Conservation (phyloP, 441 rosid species). For the Mallotus japonicus region DNA sequence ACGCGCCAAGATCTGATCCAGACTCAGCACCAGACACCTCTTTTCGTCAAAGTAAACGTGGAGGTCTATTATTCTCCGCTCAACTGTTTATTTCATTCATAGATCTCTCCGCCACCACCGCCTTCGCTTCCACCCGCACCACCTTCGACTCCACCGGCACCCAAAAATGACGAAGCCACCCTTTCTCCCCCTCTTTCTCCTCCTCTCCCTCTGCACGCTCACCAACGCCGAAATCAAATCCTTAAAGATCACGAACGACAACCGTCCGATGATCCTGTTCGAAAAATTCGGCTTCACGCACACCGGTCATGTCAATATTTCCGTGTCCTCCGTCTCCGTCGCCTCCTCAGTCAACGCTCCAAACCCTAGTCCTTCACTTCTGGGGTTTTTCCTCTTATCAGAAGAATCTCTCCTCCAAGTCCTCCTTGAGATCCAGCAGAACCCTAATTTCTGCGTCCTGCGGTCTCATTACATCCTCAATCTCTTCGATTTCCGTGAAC, state of each 20-base stretch:
- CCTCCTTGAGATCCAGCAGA: conserved; percentile 77
- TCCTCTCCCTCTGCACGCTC: conserved; percentile 30
- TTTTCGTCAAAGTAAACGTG: neutral
- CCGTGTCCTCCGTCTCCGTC: conserved; percentile 69
- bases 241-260: conserved; percentile 57
- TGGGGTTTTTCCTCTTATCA: conserved; percentile 94
- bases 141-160: neutral
- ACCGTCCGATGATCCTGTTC: conserved; percentile 88
- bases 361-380: conserved; percentile 59
- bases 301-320: conserved; percentile 63
- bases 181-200: conserved; percentile 32
- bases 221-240: conserved; percentile 84
- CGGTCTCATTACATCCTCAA: conserved; percentile 54
- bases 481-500: conserved; percentile 81
- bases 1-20: neutral
- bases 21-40: neutral
- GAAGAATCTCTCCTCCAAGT: conserved; percentile 89
- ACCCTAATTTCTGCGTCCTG: conserved; percentile 79
- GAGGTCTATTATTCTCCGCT: neutral
- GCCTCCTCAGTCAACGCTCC: conserved; percentile 42
- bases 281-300: conserved; percentile 96
- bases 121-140: neutral
- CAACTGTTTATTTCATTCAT: neutral
- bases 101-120: neutral
- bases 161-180: conserved; percentile 44